Evolutionary conservation across 148 eudicot genomes (phyloP).

Genomic region (Amaranthus palmeri): DNA sequence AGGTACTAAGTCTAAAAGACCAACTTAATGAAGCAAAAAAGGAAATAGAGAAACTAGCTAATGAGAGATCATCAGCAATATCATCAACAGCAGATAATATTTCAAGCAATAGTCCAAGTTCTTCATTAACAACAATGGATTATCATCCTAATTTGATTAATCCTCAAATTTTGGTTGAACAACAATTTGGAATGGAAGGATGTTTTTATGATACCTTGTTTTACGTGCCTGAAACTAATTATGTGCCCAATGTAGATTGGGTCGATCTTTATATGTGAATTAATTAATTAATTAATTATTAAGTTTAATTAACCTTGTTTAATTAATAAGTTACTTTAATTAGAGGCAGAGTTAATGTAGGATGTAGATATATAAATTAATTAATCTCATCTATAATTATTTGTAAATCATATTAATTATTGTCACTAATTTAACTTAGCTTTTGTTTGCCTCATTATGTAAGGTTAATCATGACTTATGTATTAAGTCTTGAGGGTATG

Average conservation of each 20-base stretch:
- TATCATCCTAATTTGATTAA: slow-evolving; percentile 20
- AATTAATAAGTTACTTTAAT: neutral
- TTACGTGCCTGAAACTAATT: slow-evolving; percentile 3
- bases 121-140: slow-evolving; percentile 50
- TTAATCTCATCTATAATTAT: neutral
- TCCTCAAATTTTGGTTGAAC: slow-evolving; percentile 1
- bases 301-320: neutral
- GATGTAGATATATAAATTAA: slow-evolving; percentile 13
- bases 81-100: slow-evolving; percentile 35
- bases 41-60: slow-evolving; percentile 38
- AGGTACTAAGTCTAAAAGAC: slow-evolving; percentile 52
- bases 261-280: slow-evolving; percentile 22
- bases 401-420: slow-evolving; percentile 23
- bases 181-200: slow-evolving; percentile 25
- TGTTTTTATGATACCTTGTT: slow-evolving; percentile 22
- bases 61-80: slow-evolving; percentile 12
- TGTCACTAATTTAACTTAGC: neutral
- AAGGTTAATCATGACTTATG: neutral
- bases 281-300: neutral
- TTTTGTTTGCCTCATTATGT: slow-evolving; percentile 1
- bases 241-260: slow-evolving; percentile 25
- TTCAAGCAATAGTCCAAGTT: slow-evolving; percentile 63
- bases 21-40: slow-evolving; percentile 52
- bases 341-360: neutral
- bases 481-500: neutral